phyloP scores from a whole-genome alignment of 108 stramenopile species.

The Nannochloropsis oceanica region DNA sequence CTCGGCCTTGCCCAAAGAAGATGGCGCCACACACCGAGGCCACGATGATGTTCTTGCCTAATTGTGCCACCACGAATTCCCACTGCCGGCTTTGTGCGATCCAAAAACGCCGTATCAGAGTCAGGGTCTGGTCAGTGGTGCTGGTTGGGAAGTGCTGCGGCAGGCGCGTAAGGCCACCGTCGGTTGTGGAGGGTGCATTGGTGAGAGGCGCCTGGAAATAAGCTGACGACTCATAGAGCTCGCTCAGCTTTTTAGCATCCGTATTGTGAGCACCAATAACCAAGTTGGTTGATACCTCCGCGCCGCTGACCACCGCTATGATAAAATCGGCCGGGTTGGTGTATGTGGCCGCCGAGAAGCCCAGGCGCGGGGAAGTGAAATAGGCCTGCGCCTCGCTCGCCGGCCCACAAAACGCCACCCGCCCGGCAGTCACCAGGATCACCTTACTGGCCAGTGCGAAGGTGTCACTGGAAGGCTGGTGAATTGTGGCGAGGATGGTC shows the following conservation, averaged over 20 bases:
- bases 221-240: not conserved
- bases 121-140: not conserved
- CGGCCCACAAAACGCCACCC: constrained; percentile 9
- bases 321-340: not conserved
- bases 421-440: constrained; percentile 6
- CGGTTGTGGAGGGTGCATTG: not conserved
- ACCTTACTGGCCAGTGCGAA: constrained; percentile 16
- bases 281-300: not conserved
- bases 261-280: not conserved
- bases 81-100: not conserved
- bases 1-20: not conserved
- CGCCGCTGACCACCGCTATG: not conserved
- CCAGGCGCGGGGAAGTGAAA: not conserved
- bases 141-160: not conserved
- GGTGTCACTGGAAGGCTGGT: constrained; percentile 46
- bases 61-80: not conserved
- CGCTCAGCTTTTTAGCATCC: not conserved
- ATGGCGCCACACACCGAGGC: not conserved
- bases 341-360: not conserved
- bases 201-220: not conserved
- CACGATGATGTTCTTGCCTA: not conserved
- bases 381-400: not conserved
- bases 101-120: not conserved
- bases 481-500: constrained; percentile 43
- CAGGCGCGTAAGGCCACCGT: not conserved